Percentiles rank a stretch among this genome's conserved stretches.
Evolutionary conservation across 495 filamentous ascomycete species (phyloP).

Genomic region (Aspergillus nidulans): DNA sequence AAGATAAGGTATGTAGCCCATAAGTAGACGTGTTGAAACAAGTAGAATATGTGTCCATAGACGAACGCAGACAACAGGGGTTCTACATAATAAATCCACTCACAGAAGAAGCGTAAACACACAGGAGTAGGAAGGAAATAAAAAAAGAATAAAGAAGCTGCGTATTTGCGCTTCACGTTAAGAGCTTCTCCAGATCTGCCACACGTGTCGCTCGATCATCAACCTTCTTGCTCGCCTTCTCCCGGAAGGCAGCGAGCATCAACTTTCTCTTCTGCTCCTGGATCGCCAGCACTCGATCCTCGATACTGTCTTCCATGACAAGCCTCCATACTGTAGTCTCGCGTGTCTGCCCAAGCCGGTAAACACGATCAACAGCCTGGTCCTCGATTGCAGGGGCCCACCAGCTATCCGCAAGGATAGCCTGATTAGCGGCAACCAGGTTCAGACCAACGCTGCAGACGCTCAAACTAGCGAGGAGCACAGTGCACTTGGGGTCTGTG

Average conservation of each 20-base stretch:
- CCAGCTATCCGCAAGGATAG: conserved; percentile 81
- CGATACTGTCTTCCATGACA: conserved; percentile 79
- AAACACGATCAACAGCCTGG: conserved; percentile 87
- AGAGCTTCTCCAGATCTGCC: conserved; percentile 55
- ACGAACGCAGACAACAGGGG: too few relatives aligned
- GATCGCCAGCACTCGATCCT: conserved; percentile 77
- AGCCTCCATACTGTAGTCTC: conserved; percentile 76
- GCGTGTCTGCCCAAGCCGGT: conserved; percentile 78
- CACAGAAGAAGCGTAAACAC: background rate
- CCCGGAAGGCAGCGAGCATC: conserved; percentile 71
- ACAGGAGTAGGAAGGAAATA: background rate
- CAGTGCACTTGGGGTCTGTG: conserved; percentile 60
- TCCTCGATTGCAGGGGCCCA: conserved; percentile 95
- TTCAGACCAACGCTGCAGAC: conserved; percentile 89
- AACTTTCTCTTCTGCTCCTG: conserved; percentile 78
- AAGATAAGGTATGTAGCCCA: too few relatives aligned
- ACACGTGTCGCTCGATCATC: conserved; percentile 48
- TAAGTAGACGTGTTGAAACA: too few relatives aligned
- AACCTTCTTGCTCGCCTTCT: conserved; percentile 48
- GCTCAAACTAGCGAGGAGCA: conserved; percentile 77
- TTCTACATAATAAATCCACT: too few relatives aligned
- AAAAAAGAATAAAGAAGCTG: conserved; percentile 1
- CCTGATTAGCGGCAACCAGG: conserved; percentile 81
- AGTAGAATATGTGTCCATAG: too few relatives aligned
- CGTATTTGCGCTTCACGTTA: conserved; percentile 21